Percentiles rank a stretch among this genome's conserved stretches.
Evolutionary conservation across 208 protist genomes (phyloP).

Genomic region (Leishmania martiniquensis): DNA sequence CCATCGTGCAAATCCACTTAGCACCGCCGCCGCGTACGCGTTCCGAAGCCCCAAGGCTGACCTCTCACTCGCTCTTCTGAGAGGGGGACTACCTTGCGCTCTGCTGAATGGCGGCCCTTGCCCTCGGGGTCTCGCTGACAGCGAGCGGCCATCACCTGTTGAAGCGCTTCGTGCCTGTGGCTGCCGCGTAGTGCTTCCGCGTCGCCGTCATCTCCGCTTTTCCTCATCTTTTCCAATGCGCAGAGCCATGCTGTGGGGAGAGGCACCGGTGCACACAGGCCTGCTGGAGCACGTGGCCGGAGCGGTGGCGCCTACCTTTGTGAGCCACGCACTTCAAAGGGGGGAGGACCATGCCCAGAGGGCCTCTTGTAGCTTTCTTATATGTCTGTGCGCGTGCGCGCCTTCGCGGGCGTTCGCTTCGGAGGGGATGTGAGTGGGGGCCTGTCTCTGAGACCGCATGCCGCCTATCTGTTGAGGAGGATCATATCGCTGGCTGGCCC

Average conservation of each 20-base stretch:
- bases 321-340: neutral
- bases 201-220: constrained; percentile 11
- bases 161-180: constrained; percentile 9
- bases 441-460: too few relatives aligned
- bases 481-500: too few relatives aligned
- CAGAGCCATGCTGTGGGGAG: neutral
- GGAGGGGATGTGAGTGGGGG: neutral
- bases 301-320: neutral
- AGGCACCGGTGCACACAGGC: neutral
- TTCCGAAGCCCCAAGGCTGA: too few relatives aligned
- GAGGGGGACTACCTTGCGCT: too few relatives aligned
- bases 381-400: neutral
- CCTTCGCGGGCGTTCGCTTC: neutral
- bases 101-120: too few relatives aligned
- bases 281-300: neutral
- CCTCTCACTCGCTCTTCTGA: neutral
- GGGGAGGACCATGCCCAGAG: neutral
- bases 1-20: too few relatives aligned
- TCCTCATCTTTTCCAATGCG: constrained; percentile 4
- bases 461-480: too few relatives aligned
- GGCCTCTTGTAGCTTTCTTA: neutral
- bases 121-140: too few relatives aligned
- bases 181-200: constrained; percentile 7
- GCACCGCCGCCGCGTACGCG: constrained; percentile 9
- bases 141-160: neutral